These are phyloP conservation scores for Nyssa sinensis DNA, from an alignment of 148 eudicot genomes.

Conservation along the genomic window DNA sequence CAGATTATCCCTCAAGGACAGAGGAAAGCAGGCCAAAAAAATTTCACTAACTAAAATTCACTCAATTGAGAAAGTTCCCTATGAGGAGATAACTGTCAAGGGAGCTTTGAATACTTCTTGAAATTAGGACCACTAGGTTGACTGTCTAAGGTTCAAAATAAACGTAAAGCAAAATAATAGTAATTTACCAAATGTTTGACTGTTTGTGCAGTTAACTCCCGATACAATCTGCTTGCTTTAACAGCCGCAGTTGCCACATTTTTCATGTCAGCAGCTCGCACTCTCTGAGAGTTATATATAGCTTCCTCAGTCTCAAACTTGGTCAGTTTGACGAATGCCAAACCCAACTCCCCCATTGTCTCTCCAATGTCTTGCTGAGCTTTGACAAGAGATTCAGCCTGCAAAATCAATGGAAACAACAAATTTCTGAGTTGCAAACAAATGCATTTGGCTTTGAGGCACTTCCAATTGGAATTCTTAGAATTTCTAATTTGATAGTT, in stretches of 20 bases:
- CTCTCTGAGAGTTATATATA: slow-evolving; percentile 44
- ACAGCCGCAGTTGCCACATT: slow-evolving; percentile 72
- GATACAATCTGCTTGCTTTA: slow-evolving; percentile 71
- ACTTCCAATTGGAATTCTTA: neutral
- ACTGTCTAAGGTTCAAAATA: neutral
- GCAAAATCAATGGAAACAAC: slow-evolving; percentile 17
- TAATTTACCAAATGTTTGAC: slow-evolving; percentile 62
- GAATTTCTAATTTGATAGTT: neutral
- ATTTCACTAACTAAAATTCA: neutral
- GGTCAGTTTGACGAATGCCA: slow-evolving; percentile 64
- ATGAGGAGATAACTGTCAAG: no score
- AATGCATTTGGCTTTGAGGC: neutral
- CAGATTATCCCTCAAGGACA: neutral
- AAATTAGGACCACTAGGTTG: neutral
- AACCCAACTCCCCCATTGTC: slow-evolving; percentile 61
- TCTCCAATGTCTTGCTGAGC: slow-evolving; percentile 71
- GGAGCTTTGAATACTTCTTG: neutral
- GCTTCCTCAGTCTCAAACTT: slow-evolving; percentile 64
- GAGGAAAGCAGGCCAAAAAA: neutral
- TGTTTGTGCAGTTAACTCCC: slow-evolving; percentile 70
- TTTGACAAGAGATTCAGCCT: slow-evolving; percentile 71
- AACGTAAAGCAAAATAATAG: neutral
- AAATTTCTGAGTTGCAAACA: neutral
- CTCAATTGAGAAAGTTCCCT: neutral
- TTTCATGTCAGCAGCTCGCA: slow-evolving; percentile 59